phyloP scores from a whole-genome alignment of 2,329 filamentous ascomycete species.

The Tolypocladium cylindrosporum region DNA sequence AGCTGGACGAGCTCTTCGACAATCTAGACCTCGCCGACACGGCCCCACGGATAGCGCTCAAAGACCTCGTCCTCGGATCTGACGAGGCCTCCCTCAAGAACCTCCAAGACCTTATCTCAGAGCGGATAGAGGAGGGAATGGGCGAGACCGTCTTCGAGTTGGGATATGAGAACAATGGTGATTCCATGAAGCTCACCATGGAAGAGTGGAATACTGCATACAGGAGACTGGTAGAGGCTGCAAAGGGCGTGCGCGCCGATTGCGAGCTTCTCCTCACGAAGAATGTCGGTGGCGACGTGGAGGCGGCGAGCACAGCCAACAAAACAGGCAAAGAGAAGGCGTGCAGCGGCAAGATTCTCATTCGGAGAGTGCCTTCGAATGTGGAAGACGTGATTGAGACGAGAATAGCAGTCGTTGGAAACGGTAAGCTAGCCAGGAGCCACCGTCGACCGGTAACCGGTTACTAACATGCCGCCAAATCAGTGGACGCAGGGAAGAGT shows the following conservation, averaged over 20 bases:
- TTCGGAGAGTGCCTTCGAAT: constrained; percentile 62
- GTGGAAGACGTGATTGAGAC: constrained; percentile 91
- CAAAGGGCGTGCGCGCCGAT: constrained; percentile 57
- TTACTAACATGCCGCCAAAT: constrained; percentile 4
- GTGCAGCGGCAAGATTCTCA: constrained; percentile 75
- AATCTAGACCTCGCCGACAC: constrained; percentile 73
- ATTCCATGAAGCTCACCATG: constrained; percentile 67
- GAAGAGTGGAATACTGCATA: constrained; percentile 69
- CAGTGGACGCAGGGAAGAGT: constrained; percentile 91
- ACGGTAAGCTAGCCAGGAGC: constrained; percentile 42
- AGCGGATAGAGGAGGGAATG: constrained; percentile 69
- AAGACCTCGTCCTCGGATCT: constrained; percentile 60
- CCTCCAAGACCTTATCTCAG: constrained; percentile 55
- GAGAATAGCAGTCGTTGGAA: constrained; percentile 90
- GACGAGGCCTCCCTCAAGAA: constrained; percentile 51
- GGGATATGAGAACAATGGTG: constrained; percentile 81
- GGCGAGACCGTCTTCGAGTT: constrained; percentile 89
- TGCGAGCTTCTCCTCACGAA: constrained; percentile 80
- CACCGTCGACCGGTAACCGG: not conserved
- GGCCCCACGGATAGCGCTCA: constrained; percentile 57
- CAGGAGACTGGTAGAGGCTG: constrained; percentile 52
- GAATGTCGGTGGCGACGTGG: constrained; percentile 71
- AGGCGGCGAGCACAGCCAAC: constrained; percentile 48
- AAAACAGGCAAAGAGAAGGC: constrained; percentile 58
- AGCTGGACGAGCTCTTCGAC: constrained; percentile 86